These are phyloP conservation scores for Globisporangium viniferum DNA, from an alignment of 352 stramenopile genomes.

Conservation along the genomic window DNA sequence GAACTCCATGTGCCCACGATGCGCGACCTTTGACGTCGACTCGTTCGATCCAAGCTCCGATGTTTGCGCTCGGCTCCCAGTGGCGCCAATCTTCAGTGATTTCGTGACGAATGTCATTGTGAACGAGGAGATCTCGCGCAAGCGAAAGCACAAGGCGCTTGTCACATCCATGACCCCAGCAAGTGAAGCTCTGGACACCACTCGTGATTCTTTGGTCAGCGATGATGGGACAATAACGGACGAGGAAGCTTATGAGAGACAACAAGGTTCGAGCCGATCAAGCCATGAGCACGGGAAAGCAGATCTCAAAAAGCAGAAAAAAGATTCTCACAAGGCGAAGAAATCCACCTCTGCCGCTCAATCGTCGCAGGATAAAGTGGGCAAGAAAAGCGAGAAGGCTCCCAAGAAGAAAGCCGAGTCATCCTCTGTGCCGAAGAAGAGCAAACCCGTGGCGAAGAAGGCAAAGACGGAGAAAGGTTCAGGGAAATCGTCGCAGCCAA, in stretches of 20 bases:
- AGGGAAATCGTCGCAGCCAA: slow-evolving; percentile 10
- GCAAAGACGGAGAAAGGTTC: slow-evolving; percentile 16
- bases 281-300: slow-evolving; percentile 18
- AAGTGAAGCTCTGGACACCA: slow-evolving; percentile 9
- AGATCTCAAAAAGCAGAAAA: slow-evolving; percentile 42
- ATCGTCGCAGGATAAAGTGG: slow-evolving; percentile 29
- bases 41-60: slow-evolving; percentile 41
- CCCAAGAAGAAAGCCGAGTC: slow-evolving; percentile 19
- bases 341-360: not conserved
- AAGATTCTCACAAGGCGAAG: slow-evolving; percentile 35
- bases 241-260: slow-evolving; percentile 9
- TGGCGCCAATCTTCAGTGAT: slow-evolving; percentile 45
- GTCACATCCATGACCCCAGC: slow-evolving; percentile 1
- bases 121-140: slow-evolving; percentile 41
- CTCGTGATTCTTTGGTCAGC: slow-evolving; percentile 10
- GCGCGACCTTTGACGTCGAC: slow-evolving; percentile 62
- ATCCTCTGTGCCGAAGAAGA: slow-evolving; percentile 10
- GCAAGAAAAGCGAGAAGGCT: slow-evolving; percentile 31
- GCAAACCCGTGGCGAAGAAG: slow-evolving; percentile 14
- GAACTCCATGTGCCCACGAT: slow-evolving; percentile 73
- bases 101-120: slow-evolving; percentile 45
- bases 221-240: slow-evolving; percentile 15
- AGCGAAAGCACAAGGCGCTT: slow-evolving; percentile 42
- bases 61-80: slow-evolving; percentile 51
- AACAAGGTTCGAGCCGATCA: slow-evolving; percentile 10